Evolutionary conservation across 2,329 filamentous ascomycete species (phyloP), one percentile per base, ranked within the genome.

Genomic region (Trichoderma aggressivum): DNA sequence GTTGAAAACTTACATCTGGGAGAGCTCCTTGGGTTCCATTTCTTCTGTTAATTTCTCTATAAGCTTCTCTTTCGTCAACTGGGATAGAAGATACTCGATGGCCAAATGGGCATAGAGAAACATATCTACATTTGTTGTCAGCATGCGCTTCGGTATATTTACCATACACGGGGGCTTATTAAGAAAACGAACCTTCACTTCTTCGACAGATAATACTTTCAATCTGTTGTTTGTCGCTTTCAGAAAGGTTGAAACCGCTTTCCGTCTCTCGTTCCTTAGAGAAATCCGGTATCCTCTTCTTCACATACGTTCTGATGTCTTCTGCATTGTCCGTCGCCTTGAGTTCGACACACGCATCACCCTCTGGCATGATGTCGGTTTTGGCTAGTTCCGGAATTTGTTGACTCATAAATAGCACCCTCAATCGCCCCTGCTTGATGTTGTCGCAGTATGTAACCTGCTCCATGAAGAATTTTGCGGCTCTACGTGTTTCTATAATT

Each of bases 81-180:
- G 64, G 4, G 58, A 34, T 30, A 32, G 24, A 11, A 67, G 53
- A 58, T 67, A 59, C 34, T 67, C 64, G 5, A 67, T 67, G 1
- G 50, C 64, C 7, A 67, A 32, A 58, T 67, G 34, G 14, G 64
- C 64, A 32, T 67, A 67, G 7, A 67, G 53, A 30, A 67, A 67
- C 64, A 67, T 67, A 18, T 67, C 64, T 67, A 7, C 2, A 21
- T 16, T 30, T 6, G 2, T 12, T 3, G 32, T 43, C 7, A 43
- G 53, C 10, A 43, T 16, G 2, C 1, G 2, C 7, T 30, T 30
- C n/a, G 16, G 1, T 14, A 32, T 7, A 7, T 2, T 47, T 8
- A 5, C 1, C 10, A 30, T 3, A 10, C 21, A 18, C 3, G n/a
- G 16, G 12, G 7, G n/a, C 11, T 1, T 64, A 5, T 24, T 26